Evolutionary conservation across 495 filamentous ascomycete genomes (phyloP), one percentile per base, ranked within the genome.

Genomic region (Lindgomyces ingoldianus): DNA sequence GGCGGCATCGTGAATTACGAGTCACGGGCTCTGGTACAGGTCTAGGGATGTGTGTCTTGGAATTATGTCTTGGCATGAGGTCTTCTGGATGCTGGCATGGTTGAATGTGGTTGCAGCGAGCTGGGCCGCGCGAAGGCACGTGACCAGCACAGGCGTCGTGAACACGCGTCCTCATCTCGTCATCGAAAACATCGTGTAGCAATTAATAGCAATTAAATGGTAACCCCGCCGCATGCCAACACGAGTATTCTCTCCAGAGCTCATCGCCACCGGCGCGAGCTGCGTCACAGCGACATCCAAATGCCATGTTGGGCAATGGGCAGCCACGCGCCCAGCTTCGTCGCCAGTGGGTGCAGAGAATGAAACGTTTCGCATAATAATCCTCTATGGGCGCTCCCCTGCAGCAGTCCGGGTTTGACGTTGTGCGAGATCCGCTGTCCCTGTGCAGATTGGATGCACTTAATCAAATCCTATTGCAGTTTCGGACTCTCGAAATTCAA

Each of bases 381-480:
- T 4, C 27, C 18, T 25, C 46, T 49, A 19, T 24, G 6, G 46
- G 9, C 24, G 49, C 24, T 27, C 49, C 49, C 49, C 49, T 52
- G 49, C 49, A 19, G 25, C 49, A 27, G 25, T 25, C 49, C 25
- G 49, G 49, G 25, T 30, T 52, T 14, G 49, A 27, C 24, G 14
- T 52, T 16, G 29, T 52, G 49, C 49, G 49, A 52, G 49, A 29
- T 50, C 49, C 33, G 33, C 33, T 14, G 33, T 6, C 14, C 49
- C 26, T 27, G 49, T 1, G 25, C 22, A 12, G 49, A 30, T n/a
- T 16, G 49, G 25, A 30, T 52, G 11, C 49, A 29, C 6, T 52
- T 30, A 52, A 52, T 52, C 49, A 52, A 52, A 52, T 52, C 27
- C 25, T 52, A 25, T n/a, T 49, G 46, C 46, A 10, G 46, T 49